Base-by-base conservation (phyloP, 1,139 yeast species). In the Zygotorulaspora mrakii region DNA sequence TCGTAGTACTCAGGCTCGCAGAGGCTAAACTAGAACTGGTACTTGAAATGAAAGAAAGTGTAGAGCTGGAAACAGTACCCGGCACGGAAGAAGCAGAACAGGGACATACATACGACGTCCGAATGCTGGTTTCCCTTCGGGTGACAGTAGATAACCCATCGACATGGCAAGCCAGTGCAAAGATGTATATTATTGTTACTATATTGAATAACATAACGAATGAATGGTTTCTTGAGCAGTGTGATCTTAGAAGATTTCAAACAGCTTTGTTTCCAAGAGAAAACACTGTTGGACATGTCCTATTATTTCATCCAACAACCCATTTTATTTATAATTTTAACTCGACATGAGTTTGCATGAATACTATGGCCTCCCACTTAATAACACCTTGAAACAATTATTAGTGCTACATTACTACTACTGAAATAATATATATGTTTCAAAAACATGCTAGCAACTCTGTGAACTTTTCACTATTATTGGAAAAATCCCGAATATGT, bases 21-120 rank as follows among this genome's bases (percentile, higher is more conserved):
- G n/a, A 10, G 33, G 14, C 10, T 11, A 11, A 25, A 25, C 28
- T 11, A 11, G 28, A 11, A 25, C 7, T 20, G 16, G 12, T n/a
- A 28, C 31, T 28, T 14, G 20, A 14, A 17, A 20, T 24, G n/a
- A 11, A 11, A 10, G 7, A 20, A 11, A 12, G 3, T 6, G 28
- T n/a, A 12, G 16, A n/a, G 28, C 28, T 25, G 5, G 27, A 24
- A 12, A 12, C 17, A 9, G 31, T 9, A 28, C 31, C 16, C 5
- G 20, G 8, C 7, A n/a, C 36, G 5, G 36, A n/a, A 5, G 33
- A 32, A 10, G 14, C 23, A 32, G 43, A 35, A 16, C 43, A 32
- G 3, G 50, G 48, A 35, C 50, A 44, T 27, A 42, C 31, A 17
- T 34, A 37, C 5, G 47, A 45, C 6, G 47, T 42, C 12, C 22